Conservation (phyloP, 352 stramenopile genomes). For the Phytophthora sp. region DNA sequence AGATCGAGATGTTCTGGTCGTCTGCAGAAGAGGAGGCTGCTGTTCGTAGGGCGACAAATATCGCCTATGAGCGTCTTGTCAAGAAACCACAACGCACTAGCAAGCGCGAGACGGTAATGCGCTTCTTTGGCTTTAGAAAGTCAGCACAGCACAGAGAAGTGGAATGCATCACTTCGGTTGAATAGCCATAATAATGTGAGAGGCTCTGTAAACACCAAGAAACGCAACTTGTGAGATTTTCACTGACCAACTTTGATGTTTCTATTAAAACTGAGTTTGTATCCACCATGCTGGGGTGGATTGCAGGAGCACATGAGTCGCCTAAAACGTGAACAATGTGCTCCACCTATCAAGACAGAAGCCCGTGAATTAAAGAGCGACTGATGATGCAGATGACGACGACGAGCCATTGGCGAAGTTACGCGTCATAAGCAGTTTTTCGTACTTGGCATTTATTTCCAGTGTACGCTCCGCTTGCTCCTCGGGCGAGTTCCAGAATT, state of each 20-base stretch:
- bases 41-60: constrained; percentile 20
- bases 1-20: constrained; percentile 33
- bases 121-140: constrained; percentile 27
- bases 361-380: constrained; percentile 23
- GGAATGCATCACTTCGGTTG: constrained; percentile 5
- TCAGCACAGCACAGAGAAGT: constrained; percentile 12
- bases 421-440: constrained; percentile 41
- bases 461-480: constrained; percentile 30
- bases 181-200: constrained; percentile 6
- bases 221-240: no score
- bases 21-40: constrained; percentile 20
- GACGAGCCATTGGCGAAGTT: constrained; percentile 26
- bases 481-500: constrained; percentile 48
- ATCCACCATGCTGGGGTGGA: no score
- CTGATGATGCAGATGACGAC: constrained; percentile 33
- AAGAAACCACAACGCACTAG: constrained; percentile 24
- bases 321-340: no score
- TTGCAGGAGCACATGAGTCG: no score
- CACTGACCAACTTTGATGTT: no score
- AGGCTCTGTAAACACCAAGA: not conserved
- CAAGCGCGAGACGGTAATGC: constrained; percentile 26
- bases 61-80: constrained; percentile 33
- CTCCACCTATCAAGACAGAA: no score
- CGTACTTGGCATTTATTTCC: constrained; percentile 57
- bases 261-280: no score